Conservation (phyloP, 2,329 filamentous ascomycete genomes). For the Bertia moriformis region DNA sequence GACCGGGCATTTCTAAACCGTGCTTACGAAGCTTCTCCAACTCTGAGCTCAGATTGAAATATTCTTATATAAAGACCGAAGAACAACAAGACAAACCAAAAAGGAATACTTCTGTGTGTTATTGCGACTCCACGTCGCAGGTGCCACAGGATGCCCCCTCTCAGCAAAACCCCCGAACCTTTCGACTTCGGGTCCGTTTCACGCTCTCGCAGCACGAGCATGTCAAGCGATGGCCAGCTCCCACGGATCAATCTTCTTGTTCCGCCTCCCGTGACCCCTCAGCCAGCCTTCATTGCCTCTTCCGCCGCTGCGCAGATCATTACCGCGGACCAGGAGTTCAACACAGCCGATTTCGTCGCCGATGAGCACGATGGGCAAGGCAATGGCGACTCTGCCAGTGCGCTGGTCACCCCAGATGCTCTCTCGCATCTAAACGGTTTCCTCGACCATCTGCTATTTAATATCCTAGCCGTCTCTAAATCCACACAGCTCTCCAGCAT, state of each 20-base stretch:
- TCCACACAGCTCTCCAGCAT: conserved; percentile 41
- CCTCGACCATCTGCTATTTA: conserved; percentile 48
- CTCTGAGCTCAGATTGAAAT: too few relatives aligned
- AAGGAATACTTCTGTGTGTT: too few relatives aligned
- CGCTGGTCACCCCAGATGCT: conserved; percentile 36
- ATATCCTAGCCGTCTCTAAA: conserved; percentile 38
- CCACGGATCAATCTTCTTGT: conserved; percentile 17
- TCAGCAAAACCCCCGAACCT: not conserved
- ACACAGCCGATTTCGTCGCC: conserved; percentile 23
- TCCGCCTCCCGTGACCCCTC: conserved; percentile 32
- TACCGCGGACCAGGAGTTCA: conserved; percentile 36
- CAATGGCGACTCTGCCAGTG: conserved; percentile 22
- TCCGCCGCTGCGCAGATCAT: conserved; percentile 47
- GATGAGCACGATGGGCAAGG: conserved; percentile 21
- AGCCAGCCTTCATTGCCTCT: conserved; percentile 43
- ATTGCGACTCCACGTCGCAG: too few relatives aligned
- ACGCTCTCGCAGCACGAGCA: conserved; percentile 9
- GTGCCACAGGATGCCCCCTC: too few relatives aligned
- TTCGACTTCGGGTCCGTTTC: not conserved
- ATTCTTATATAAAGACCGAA: too few relatives aligned
- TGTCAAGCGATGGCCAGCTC: conserved; percentile 20
- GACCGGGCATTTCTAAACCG: too few relatives aligned
- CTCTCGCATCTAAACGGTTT: conserved; percentile 44
- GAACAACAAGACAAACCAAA: too few relatives aligned
- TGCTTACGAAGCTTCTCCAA: too few relatives aligned